These are phyloP conservation scores for Gracilaria caudata DNA, from an alignment of 23 red algal species.

Conservation along the genomic window DNA sequence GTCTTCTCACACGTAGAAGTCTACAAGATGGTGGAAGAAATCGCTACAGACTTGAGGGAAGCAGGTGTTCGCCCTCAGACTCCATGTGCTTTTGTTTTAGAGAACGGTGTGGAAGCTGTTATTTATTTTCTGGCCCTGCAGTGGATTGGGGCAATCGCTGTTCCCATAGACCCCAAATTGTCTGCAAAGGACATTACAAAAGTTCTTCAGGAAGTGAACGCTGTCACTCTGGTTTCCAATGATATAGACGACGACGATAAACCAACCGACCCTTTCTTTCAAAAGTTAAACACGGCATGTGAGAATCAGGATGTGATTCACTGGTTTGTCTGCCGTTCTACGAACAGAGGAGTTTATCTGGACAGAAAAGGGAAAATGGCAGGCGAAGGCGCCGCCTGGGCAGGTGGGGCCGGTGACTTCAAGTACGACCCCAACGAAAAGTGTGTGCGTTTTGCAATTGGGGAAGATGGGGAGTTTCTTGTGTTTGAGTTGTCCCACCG, in stretches of 20 bases:
- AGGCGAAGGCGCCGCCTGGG: conserved; percentile 65
- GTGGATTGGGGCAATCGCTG: conserved; percentile 80
- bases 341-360: conserved; percentile 71
- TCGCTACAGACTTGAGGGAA: conserved; percentile 75
- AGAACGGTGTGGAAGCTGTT: conserved; percentile 52
- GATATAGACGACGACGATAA: conserved; percentile 68
- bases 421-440: conserved; percentile 74
- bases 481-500: conserved; percentile 45
- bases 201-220: conserved; percentile 32
- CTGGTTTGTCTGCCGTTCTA: conserved; percentile 66
- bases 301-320: conserved; percentile 36
- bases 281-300: conserved; percentile 37
- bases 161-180: conserved; percentile 60
- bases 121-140: conserved; percentile 80
- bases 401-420: conserved; percentile 65
- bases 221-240: conserved; percentile 58
- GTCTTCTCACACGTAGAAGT: conserved; percentile 81
- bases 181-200: conserved; percentile 33
- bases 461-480: conserved; percentile 19
- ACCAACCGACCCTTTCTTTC: conserved; percentile 36
- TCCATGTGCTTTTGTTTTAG: conserved; percentile 55
- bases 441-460: conserved; percentile 33
- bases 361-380: conserved; percentile 61
- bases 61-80: conserved; percentile 76
- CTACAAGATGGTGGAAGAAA: conserved; percentile 83